Percentiles rank a stretch among this genome's conserved stretches.
Conservation (phyloP, 352 stramenopile genomes). For the Globisporangium emineosum region DNA sequence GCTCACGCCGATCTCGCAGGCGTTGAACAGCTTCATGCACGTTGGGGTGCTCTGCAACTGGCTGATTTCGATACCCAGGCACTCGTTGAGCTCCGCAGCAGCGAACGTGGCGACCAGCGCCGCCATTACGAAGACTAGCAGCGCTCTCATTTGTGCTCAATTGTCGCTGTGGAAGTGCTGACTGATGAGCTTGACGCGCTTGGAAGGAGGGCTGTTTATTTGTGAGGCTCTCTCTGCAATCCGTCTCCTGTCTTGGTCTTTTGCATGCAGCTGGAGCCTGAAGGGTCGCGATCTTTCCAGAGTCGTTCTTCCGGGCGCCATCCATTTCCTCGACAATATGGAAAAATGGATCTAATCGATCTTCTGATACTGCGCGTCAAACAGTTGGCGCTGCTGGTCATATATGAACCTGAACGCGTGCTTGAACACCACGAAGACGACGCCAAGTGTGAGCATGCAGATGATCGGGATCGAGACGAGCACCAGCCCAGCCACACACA, state of each 20-base stretch:
- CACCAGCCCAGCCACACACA: conserved; percentile 14
- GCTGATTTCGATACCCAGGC: conserved; percentile 50
- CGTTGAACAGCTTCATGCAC: conserved; percentile 45
- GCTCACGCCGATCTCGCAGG: conserved; percentile 37
- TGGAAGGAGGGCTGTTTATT: not conserved
- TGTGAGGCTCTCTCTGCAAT: not conserved
- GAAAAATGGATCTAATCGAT: conserved; percentile 13
- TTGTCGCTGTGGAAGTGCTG: not conserved
- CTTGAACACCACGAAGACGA: conserved; percentile 3
- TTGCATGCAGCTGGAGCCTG: conserved; percentile 4
- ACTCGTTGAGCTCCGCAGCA: conserved; percentile 44
- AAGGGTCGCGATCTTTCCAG: conserved; percentile 25
- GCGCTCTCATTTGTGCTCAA: conserved; percentile 1
- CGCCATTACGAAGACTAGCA: not conserved
- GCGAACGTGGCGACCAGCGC: not conserved
- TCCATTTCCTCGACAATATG: not conserved
- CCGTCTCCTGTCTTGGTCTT: not conserved
- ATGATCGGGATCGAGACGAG: conserved; percentile 11
- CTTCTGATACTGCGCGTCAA: conserved; percentile 17
- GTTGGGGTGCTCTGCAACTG: conserved; percentile 25
- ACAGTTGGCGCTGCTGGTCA: conserved; percentile 15
- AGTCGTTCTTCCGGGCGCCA: not conserved
- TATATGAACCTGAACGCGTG: conserved; percentile 24
- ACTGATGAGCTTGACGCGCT: conserved; percentile 10
- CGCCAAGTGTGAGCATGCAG: not conserved